These are phyloP conservation scores for Massariosphaeria phaeospora DNA, from an alignment of 495 filamentous ascomycete species.

Conservation along the genomic window DNA sequence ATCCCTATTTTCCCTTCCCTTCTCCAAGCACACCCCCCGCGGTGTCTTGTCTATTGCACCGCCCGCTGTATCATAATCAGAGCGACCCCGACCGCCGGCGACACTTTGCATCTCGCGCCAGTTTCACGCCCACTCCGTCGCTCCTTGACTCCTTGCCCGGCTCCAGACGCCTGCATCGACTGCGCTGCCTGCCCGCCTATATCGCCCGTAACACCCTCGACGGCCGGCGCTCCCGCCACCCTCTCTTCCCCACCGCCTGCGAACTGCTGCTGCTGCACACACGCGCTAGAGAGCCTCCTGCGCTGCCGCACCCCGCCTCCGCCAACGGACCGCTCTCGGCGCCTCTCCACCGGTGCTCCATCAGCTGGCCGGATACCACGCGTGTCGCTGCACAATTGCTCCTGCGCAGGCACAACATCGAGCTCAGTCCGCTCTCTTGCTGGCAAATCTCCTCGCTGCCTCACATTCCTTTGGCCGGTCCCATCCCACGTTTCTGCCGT, in stretches of 20 bases:
- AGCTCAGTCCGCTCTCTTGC: slow-evolving; percentile 30
- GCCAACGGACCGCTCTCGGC: neutral
- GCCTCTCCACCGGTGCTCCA: neutral
- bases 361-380: slow-evolving; percentile 12
- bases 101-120: slow-evolving; percentile 1
- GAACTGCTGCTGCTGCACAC: slow-evolving; percentile 3
- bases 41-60: slow-evolving; percentile 32
- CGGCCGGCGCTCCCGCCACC: slow-evolving; percentile 5
- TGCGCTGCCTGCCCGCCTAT: slow-evolving; percentile 1
- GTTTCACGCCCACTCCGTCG: slow-evolving; percentile 19
- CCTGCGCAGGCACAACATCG: slow-evolving; percentile 5
- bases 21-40: slow-evolving; percentile 24
- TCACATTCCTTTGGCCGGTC: slow-evolving; percentile 37
- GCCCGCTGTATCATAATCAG: slow-evolving; percentile 32
- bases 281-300: slow-evolving; percentile 16
- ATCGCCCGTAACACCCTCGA: slow-evolving; percentile 4
- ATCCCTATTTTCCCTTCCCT: slow-evolving; percentile 25
- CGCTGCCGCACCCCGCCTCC: slow-evolving; percentile 2
- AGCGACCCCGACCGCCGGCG: slow-evolving; percentile 11
- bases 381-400: slow-evolving; percentile 3
- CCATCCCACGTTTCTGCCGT: slow-evolving; percentile 26
- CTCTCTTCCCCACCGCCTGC: neutral
- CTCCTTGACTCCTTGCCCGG: slow-evolving; percentile 31
- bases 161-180: neutral
- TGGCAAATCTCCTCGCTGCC: slow-evolving; percentile 29